Evolutionary conservation across 352 stramenopile genomes (phyloP).

Genomic region (Pythium aquatile): DNA sequence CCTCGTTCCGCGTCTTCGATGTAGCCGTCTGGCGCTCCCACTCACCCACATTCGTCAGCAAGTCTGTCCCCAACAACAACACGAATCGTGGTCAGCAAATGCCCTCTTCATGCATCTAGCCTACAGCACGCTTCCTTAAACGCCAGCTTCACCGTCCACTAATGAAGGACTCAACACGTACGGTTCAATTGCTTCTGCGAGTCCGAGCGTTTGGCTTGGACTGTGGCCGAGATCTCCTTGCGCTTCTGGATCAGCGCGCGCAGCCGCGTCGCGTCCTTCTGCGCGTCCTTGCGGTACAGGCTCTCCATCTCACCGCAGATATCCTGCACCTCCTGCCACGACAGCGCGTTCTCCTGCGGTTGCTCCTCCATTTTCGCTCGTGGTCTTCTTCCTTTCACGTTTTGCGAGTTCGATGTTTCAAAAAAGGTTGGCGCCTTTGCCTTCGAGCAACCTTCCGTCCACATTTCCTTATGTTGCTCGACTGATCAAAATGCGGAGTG

Average conservation of each 20-base stretch:
- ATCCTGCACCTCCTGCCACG: slow-evolving; percentile 63
- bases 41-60: slow-evolving; percentile 58
- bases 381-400: slow-evolving; percentile 18
- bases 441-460: slow-evolving; percentile 28
- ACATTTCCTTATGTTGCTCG: slow-evolving; percentile 16
- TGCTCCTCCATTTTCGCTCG: slow-evolving; percentile 26
- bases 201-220: slow-evolving; percentile 42
- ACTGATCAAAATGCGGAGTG: slow-evolving; percentile 15
- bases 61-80: slow-evolving; percentile 28
- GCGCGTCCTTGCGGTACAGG: slow-evolving; percentile 59
- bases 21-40: slow-evolving; percentile 57
- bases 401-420: slow-evolving; percentile 10
- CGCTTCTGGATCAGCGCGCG: slow-evolving; percentile 55
- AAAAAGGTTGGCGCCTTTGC: slow-evolving; percentile 16
- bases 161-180: slow-evolving; percentile 24
- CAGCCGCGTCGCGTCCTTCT: slow-evolving; percentile 54
- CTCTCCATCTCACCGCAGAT: slow-evolving; percentile 68
- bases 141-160: background rate
- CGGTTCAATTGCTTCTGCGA: slow-evolving; percentile 58
- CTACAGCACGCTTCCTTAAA: background rate
- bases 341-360: slow-evolving; percentile 30
- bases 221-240: slow-evolving; percentile 51
- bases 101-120: background rate
- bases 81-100: background rate
- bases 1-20: slow-evolving; percentile 46